Base-by-base conservation (phyloP, 352 stramenopile species). In the Pythium myriotylum region DNA sequence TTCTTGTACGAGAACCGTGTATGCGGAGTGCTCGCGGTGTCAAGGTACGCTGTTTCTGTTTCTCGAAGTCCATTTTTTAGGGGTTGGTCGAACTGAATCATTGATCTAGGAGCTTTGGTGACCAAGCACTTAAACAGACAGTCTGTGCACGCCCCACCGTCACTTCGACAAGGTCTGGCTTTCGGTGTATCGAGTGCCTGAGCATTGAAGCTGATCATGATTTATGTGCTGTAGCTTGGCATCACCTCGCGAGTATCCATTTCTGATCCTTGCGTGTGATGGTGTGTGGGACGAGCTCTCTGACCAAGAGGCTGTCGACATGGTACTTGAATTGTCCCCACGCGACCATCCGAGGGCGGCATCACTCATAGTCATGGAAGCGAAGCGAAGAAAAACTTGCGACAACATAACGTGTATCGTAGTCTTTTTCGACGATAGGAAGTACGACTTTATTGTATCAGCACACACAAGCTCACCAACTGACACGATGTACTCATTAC, bases 321-420 rank as follows among this genome's bases (percentile, higher is more conserved):
- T 94, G n/a, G 54, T 94, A 22, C 40, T 46, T 43, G 59, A 63
- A 7, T 41, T 91, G 46, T 54, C 72, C 0, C 29, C 67, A 19
- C 49, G 59, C 5, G 56, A 88, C 50, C 78, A 79, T 26, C 45
- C 59, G 29, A 58, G 71, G 14, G 85, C 81, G 20, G 83, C 85
- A 22, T 54, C 79, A 52, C n/a, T 79, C 33, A 57, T 94, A 39
- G 81, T 88, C 5, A 60, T 81, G 13, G 68, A 84, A 57, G 83
- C 84, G 16, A 62, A 91, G 16, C 47, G 72, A 26, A 69, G 75
- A 33, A 66, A 81, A 47, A 92, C 74, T 52, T 73, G 75, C 23
- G 85, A 94, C 71, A 94, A 94, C 59, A 79, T 94, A 58, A 89
- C 81, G 24, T 85, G 73, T 5, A 65, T 92, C n/a, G 83, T 94